Evolutionary conservation across 2,329 filamentous ascomycete species (phyloP).

Genomic region (Phialophora chinensis): DNA sequence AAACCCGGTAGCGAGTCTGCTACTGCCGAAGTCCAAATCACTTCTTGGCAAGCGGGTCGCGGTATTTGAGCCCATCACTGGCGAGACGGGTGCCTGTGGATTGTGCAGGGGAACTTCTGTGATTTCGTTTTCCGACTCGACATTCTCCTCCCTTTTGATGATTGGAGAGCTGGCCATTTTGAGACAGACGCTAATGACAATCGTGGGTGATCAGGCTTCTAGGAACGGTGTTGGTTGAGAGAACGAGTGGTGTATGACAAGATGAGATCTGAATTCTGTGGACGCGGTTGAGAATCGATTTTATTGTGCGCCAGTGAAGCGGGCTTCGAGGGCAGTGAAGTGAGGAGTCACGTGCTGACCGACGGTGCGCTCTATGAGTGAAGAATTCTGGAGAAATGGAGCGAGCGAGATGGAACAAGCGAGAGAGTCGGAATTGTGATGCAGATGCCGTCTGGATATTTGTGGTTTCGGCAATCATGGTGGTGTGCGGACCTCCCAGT

Average conservation of each 20-base stretch:
- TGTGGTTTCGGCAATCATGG: not conserved
- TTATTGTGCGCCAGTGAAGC: not conserved
- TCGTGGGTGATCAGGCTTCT: not conserved
- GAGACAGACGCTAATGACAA: not conserved
- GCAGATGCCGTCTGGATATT: not conserved
- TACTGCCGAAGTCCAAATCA: not conserved
- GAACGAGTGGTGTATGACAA: not conserved
- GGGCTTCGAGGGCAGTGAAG: not conserved
- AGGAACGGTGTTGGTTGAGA: not conserved
- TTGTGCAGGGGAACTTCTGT: not conserved
- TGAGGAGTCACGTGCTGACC: not conserved
- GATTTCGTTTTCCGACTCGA: not conserved
- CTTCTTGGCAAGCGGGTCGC: not conserved
- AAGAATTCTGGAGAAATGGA: not conserved
- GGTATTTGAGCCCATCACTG: not conserved
- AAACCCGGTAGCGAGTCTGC: not conserved
- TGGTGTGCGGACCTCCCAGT: too few relatives aligned
- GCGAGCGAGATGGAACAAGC: not conserved
- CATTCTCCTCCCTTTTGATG: not conserved
- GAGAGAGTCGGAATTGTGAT: not conserved
- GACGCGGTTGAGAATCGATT: not conserved
- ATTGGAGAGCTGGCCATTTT: not conserved
- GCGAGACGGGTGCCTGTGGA: not conserved
- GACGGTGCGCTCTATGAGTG: not conserved
- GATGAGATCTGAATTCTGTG: not conserved